Percentiles rank a stretch among this genome's conserved stretches.
Conservation (phyloP, 2,329 filamentous ascomycete genomes). For the Fusarium veterinarium region DNA sequence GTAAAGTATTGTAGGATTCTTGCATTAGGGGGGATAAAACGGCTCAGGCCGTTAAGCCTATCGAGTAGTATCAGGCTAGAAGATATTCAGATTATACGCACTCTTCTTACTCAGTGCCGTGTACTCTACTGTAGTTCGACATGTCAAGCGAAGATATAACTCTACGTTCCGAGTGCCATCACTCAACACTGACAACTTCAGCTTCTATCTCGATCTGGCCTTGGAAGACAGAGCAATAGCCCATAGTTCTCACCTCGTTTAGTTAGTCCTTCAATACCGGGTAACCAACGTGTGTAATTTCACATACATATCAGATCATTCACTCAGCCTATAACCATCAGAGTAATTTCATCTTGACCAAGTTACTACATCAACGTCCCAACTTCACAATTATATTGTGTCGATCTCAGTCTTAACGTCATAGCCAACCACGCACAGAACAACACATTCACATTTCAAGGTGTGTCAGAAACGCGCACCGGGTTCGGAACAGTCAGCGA, state of each 20-base stretch:
- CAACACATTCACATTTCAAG: conserved; percentile 3
- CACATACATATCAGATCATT: conserved; percentile 9
- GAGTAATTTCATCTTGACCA: not conserved
- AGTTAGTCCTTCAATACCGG: not conserved
- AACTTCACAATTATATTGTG: not conserved
- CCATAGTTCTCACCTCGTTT: not conserved
- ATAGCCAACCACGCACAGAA: conserved; percentile 2
- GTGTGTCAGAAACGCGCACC: conserved; percentile 1
- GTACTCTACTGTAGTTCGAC: not conserved
- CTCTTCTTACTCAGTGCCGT: not conserved
- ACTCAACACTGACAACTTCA: not conserved
- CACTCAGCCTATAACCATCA: not conserved
- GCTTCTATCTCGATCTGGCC: not conserved
- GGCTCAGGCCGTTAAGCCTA: not conserved
- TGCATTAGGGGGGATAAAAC: not conserved
- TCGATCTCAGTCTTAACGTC: conserved; percentile 15
- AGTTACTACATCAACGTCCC: not conserved
- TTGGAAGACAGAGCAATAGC: not conserved
- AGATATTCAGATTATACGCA: not conserved
- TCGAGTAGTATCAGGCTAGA: not conserved
- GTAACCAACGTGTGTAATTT: not conserved
- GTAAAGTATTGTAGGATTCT: conserved; percentile 11
- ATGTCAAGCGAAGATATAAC: no score
- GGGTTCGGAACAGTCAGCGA: conserved; percentile 1
- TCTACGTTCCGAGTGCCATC: not conserved